Evolutionary conservation across 2,329 filamentous ascomycete species (phyloP), one percentile per base, ranked within the genome.

Genomic region (Fusarium albidum): DNA sequence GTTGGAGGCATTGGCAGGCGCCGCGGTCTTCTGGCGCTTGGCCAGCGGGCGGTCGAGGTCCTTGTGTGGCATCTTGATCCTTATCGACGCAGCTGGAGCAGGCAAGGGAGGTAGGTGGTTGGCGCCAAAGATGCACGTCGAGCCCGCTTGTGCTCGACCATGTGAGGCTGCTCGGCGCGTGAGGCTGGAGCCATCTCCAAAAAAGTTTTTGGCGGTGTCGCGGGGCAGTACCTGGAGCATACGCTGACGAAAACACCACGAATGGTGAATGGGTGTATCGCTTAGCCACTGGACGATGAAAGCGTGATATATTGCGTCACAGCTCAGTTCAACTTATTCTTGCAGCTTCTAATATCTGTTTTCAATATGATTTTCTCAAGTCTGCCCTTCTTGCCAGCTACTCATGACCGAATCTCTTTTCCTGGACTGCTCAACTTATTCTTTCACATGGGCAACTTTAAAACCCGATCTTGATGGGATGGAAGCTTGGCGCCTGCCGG

Each of bases 21-120:
- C 74, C 57, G 53, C 45, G 32, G 66, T 68, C 77, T 89, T 92
- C 74, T 92, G 90, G 60, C 92, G 87, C 79, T 97, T 97, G 54
- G 82, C 81, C 63, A 89, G 75, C 47, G 87, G 90, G 53, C 80
- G 77, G 64, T 86, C 83, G 62, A 79, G 77, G 49, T 82, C 80
- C 42, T 82, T 82, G 68, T 83, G 81, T 68, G 82, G 80, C 83
- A 86, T 86, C 56, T 62, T 75, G 66, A 49, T 51, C 50, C 38
- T 47, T 35, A 38, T 48, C 43, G 41, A 51, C 21, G 38, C 47
- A 45, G 42, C 44, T 49, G 38, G 10, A 34, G 29, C 28, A 46
- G 44, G 34, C 25, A 45, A 32, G 33, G 32, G 41, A 35, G 29
- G 47, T 57, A 34, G 21, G 21, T 21, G n/a, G n/a, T 21, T 31